phyloP scores from a whole-genome alignment of 2,329 filamentous ascomycete species.

The Colletotrichum nymphaeae region DNA sequence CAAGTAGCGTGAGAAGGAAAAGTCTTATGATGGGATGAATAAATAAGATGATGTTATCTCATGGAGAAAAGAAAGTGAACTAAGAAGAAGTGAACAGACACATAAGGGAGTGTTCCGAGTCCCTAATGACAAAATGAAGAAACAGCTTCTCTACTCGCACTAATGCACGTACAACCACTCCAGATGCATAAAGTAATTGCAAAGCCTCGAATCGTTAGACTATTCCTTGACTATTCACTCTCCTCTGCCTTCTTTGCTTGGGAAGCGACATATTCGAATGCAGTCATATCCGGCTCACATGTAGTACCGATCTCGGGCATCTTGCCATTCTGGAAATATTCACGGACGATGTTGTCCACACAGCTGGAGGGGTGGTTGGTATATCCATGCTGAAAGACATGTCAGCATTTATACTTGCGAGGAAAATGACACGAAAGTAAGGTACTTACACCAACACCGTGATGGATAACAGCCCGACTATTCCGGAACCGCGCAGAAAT shows the following conservation, averaged over 20 bases:
- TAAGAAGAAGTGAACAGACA: neutral
- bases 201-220: neutral
- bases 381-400: neutral
- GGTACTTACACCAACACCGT: neutral
- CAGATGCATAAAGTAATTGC: neutral
- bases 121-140: neutral
- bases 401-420: neutral
- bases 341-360: neutral
- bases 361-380: neutral
- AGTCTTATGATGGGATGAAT: neutral
- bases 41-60: neutral
- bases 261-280: neutral
- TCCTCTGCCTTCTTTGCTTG: neutral
- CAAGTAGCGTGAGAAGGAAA: neutral
- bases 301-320: neutral
- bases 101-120: neutral
- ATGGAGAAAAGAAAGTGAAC: neutral
- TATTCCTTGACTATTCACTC: neutral
- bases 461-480: neutral
- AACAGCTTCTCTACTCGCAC: neutral
- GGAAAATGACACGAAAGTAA: neutral
- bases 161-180: neutral
- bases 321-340: neutral
- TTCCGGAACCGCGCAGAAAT: neutral
- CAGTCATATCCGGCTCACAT: neutral